A percentile compares a stretch with the other conserved stretches of the same genome.
phyloP scores from a whole-genome alignment of 305 asterid species.

The Fraxinus floribunda region DNA sequence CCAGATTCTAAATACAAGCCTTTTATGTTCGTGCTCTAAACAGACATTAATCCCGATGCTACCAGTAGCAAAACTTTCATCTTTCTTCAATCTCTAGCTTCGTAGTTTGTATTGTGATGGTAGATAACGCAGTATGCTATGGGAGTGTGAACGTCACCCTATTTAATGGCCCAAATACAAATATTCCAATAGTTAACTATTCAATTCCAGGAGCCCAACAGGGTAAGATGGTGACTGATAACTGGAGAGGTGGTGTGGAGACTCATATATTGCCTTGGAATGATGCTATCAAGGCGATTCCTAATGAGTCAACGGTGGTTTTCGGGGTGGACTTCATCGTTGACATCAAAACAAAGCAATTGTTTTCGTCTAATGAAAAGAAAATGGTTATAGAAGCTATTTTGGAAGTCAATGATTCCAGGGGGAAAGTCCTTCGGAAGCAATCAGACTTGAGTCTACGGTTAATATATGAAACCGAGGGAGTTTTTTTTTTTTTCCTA shows the following conservation, averaged over 20 bases:
- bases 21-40: neutral
- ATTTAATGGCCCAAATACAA: conserved; percentile 29
- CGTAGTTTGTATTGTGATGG: conserved; percentile 27
- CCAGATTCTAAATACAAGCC: neutral
- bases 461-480: neutral
- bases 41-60: neutral
- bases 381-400: conserved; percentile 16
- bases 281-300: conserved; percentile 8
- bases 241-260: conserved; percentile 3
- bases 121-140: conserved; percentile 31
- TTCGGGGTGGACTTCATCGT: conserved; percentile 6
- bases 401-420: conserved; percentile 22
- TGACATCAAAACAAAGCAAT: neutral
- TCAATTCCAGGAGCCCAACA: conserved; percentile 29
- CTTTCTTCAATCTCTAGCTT: conserved; percentile 31
- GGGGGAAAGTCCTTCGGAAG: conserved; percentile 22
- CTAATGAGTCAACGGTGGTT: conserved; percentile 20
- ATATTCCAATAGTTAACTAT: conserved; percentile 22
- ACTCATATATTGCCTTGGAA: conserved; percentile 24
- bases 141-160: conserved; percentile 27
- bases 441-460: conserved; percentile 27
- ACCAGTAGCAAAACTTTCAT: conserved; percentile 19
- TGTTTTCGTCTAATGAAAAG: conserved; percentile 25
- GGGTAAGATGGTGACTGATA: conserved; percentile 22
- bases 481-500: neutral